Evolutionary conservation across 805 yeast species (phyloP).

Genomic region (Lipomyces starkeyi): DNA sequence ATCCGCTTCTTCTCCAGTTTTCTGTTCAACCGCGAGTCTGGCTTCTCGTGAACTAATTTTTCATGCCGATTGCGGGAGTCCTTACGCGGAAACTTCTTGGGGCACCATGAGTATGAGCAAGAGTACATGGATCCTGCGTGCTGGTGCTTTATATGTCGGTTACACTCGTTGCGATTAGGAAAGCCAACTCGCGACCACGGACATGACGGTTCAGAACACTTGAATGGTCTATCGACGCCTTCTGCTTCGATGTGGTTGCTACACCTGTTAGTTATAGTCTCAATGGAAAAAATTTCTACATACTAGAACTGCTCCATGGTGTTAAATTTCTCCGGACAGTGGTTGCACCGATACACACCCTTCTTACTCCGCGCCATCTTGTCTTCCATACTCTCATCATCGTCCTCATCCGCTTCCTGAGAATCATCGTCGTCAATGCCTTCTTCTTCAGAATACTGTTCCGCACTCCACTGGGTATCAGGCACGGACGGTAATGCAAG

Average conservation of each 20-base stretch:
- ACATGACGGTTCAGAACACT: constrained; percentile 47
- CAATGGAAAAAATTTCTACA: background rate
- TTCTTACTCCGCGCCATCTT: constrained; percentile 44
- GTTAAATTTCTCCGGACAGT: constrained; percentile 47
- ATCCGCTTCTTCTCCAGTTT: constrained; percentile 45
- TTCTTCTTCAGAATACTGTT: constrained; percentile 9
- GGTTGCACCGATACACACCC: constrained; percentile 50
- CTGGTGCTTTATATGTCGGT: constrained; percentile 46
- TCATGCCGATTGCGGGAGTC: constrained; percentile 50
- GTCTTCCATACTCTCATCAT: constrained; percentile 13
- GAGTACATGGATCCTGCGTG: constrained; percentile 38
- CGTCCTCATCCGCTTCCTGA: constrained; percentile 15
- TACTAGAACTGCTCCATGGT: constrained; percentile 44
- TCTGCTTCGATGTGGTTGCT: constrained; percentile 49
- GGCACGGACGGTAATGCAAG: background rate
- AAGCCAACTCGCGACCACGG: constrained; percentile 55
- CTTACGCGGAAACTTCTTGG: constrained; percentile 41
- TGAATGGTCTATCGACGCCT: constrained; percentile 46
- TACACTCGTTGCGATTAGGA: constrained; percentile 47
- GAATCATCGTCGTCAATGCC: constrained; percentile 17
- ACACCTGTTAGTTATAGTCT: constrained; percentile 1
- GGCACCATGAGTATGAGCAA: constrained; percentile 40
- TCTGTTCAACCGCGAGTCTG: constrained; percentile 47
- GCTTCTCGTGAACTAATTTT: constrained; percentile 50
- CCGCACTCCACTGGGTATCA: background rate